phyloP scores from a whole-genome alignment of 371 early-diverging fungal genomes.

The Rhizomucor pusillus region DNA sequence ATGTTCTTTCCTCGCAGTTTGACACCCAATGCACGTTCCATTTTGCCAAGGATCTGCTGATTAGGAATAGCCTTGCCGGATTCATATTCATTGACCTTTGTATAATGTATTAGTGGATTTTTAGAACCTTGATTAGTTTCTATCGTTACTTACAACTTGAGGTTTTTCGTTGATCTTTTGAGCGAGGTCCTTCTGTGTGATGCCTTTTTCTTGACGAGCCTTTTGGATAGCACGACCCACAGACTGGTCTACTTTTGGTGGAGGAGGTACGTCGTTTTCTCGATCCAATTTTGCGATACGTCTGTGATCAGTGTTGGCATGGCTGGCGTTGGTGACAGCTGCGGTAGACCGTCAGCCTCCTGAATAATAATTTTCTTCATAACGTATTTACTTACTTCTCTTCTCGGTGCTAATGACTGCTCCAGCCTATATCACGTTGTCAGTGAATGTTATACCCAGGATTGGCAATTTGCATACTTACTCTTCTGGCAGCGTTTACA shows the following conservation, averaged over 20 bases:
- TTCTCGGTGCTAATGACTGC: slow-evolving; percentile 71
- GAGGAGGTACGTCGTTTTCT: slow-evolving; percentile 80
- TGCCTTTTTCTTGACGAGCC: slow-evolving; percentile 71
- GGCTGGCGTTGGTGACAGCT: slow-evolving; percentile 63
- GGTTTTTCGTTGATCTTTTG: slow-evolving; percentile 81
- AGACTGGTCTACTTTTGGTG: slow-evolving; percentile 68
- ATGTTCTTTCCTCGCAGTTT: slow-evolving; percentile 90
- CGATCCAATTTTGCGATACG: slow-evolving; percentile 89
- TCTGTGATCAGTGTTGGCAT: slow-evolving; percentile 73
- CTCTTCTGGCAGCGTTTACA: slow-evolving; percentile 80
- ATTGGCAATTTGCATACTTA: slow-evolving; percentile 49
- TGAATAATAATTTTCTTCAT: not conserved
- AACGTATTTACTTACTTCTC: slow-evolving; percentile 44
- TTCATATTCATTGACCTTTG: slow-evolving; percentile 85
- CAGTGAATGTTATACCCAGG: not conserved
- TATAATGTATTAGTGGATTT: not conserved
- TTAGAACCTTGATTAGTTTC: not conserved
- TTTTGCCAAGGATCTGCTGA: slow-evolving; percentile 87
- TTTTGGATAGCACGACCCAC: slow-evolving; percentile 87
- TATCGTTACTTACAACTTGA: slow-evolving; percentile 50
- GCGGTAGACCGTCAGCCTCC: slow-evolving; percentile 5
- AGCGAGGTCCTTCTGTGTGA: slow-evolving; percentile 92
- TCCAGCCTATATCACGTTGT: slow-evolving; percentile 46
- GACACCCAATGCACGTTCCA: slow-evolving; percentile 89
- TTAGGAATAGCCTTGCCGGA: slow-evolving; percentile 86